These are phyloP conservation scores for Mycena haematopus DNA, from an alignment of 768 basidiomycete genomes.

Conservation along the genomic window DNA sequence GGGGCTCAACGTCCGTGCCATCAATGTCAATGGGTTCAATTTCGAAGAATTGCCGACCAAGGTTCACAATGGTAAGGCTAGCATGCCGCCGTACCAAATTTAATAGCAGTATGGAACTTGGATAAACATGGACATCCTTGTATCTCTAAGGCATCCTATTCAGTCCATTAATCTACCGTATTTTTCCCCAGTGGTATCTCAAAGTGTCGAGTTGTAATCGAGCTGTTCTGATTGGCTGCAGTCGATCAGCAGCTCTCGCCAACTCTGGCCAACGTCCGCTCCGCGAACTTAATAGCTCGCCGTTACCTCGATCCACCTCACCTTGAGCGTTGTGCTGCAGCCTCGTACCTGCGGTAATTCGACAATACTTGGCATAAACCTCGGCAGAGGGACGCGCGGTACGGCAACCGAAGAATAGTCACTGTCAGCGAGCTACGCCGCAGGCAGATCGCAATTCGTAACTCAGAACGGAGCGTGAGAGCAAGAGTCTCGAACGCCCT, in stretches of 20 bases:
- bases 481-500: background rate
- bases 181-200: too few species aligned
- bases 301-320: too few species aligned
- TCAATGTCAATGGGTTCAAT: conserved; percentile 7
- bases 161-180: too few species aligned
- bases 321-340: background rate
- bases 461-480: background rate
- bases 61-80: conserved; percentile 14
- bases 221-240: background rate
- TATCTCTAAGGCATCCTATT: too few species aligned
- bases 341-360: background rate
- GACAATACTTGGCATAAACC: background rate
- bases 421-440: background rate
- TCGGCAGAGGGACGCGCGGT: background rate
- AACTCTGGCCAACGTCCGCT: background rate
- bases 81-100: background rate
- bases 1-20: conserved; percentile 12
- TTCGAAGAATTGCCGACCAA: conserved; percentile 2
- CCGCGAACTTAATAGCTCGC: too few species aligned
- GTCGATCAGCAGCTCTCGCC: background rate
- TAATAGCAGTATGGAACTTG: too few species aligned
- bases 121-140: too few species aligned
- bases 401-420: background rate
- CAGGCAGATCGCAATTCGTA: background rate
- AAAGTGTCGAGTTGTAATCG: background rate